Evolutionary conservation across 2,329 filamentous ascomycete species (phyloP), one percentile per base, ranked within the genome.

Genomic region (Mycosphaerella sp.): DNA sequence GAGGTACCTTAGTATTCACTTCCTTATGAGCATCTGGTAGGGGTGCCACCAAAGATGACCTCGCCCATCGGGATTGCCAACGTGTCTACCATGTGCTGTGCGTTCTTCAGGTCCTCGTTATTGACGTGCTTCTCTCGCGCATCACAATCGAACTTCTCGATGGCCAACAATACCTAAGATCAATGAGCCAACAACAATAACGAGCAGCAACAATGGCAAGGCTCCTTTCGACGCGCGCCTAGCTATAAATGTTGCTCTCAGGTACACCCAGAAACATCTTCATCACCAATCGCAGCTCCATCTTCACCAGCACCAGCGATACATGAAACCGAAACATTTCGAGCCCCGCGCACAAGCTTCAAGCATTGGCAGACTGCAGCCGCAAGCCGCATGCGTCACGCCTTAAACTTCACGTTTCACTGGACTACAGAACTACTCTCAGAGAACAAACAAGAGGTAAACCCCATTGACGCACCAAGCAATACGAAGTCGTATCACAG

Each of bases 351-450:
- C 9, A 12, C n/a, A 2, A 40, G 18, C 37, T 34, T 27, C 28
- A 42, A 40, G 39, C 45, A 30, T 40, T 28, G 45, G 45, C 45
- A 41, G 14, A 27, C 21, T 36, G 18, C 37, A 34, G 27, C 45
- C 45, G 45, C 30, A 28, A 34, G 27, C 45, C 45, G 45, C 30
- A 25, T 49, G 45, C 45, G 45, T 49, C 45, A 49, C 45, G 16
- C n/a, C 18, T 21, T 37, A 16, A 41, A 12, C 17, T 10, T 25
- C 44, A 7, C 14, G 12, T 41, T 40, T 48, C 25, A 48, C 35
- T 34, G 35, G 44, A 14, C 34, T n/a, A 32, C 25, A 10, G 4
- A 21, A 32, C 27, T 34, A 7, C 28, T n/a, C 25, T 25, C 44
- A n/a, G 30, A 32, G 4, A n/a, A 17, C 36, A 35, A 30, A 48